Evolutionary conservation across 2,329 filamentous ascomycete species (phyloP).

Genomic region (Neofusicoccum parvum): DNA sequence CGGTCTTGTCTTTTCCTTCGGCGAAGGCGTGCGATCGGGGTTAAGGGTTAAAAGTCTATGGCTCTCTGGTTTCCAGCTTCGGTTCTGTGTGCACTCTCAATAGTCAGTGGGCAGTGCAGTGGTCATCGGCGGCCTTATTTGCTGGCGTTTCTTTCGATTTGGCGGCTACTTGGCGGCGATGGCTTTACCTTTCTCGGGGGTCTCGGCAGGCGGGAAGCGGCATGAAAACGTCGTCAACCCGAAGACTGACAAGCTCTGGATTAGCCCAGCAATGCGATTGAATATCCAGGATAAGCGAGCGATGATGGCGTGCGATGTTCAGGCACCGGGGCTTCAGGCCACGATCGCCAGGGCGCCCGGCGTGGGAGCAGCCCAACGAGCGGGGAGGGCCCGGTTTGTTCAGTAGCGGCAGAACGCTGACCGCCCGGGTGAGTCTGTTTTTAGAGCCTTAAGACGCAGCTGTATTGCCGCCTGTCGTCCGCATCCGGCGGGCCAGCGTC

Average conservation of each 20-base stretch:
- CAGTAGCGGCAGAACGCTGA: constrained; percentile 4
- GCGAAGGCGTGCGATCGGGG: constrained; percentile 15
- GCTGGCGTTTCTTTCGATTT: constrained; percentile 11
- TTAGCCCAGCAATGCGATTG: constrained; percentile 16
- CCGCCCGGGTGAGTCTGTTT: neutral
- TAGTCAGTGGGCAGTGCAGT: constrained; percentile 1
- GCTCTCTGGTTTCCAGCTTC: constrained; percentile 13
- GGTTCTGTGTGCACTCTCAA: constrained; percentile 14
- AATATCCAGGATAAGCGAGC: constrained; percentile 2
- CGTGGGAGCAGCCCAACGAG: neutral
- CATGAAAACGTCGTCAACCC: constrained; percentile 1
- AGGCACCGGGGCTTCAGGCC: neutral
- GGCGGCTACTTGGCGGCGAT: constrained; percentile 1
- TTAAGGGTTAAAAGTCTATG: constrained; percentile 21
- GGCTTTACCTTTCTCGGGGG: neutral
- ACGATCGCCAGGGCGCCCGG: neutral
- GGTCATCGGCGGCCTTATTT: constrained; percentile 15
- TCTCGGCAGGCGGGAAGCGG: constrained; percentile 1
- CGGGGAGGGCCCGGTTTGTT: neutral
- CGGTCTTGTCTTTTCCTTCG: constrained; percentile 14
- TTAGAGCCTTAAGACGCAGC: neutral
- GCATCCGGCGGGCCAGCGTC: constrained; percentile 8
- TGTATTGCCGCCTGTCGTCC: constrained; percentile 1
- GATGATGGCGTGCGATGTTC: constrained; percentile 11
- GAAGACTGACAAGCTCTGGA: constrained; percentile 15